phyloP scores from a whole-genome alignment of 371 early-diverging fungal species.

The Mucor sp. region DNA sequence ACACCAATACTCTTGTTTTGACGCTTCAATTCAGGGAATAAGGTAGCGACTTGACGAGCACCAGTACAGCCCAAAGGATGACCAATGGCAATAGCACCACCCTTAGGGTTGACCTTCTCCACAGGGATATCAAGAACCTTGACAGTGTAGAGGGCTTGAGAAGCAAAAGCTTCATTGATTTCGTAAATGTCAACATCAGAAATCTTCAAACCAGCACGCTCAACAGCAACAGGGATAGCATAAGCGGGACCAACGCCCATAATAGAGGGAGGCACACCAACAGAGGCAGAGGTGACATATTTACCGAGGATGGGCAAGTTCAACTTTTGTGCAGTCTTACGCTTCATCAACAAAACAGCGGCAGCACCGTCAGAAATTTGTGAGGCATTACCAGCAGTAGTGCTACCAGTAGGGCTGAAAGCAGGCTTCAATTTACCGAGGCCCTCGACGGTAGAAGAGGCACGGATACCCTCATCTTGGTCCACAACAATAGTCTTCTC shows the following conservation, averaged over 20 bases:
- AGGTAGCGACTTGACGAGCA: constrained; percentile 95
- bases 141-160: constrained; percentile 95
- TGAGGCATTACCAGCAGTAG: constrained; percentile 98
- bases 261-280: constrained; percentile 90
- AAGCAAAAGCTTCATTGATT: constrained; percentile 99
- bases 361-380: constrained; percentile 99
- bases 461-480: constrained; percentile 95
- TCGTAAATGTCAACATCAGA: constrained; percentile 82
- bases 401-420: constrained; percentile 78
- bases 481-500: constrained; percentile 13
- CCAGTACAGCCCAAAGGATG: constrained; percentile 89
- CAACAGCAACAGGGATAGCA: constrained; percentile 91
- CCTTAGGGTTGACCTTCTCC: constrained; percentile 97
- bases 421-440: constrained; percentile 92
- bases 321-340: constrained; percentile 87
- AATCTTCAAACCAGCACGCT: constrained; percentile 80
- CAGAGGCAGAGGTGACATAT: constrained; percentile 87
- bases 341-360: constrained; percentile 94
- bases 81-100: constrained; percentile 87
- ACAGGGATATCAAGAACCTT: constrained; percentile 81
- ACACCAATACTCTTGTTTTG: constrained; percentile 85
- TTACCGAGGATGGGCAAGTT: constrained; percentile 88
- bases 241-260: constrained; percentile 98
- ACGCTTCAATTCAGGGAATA: constrained; percentile 91
- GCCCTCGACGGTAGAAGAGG: constrained; percentile 72